These are phyloP conservation scores for Oryza nivara DNA, from an alignment of 176 grass and related monocot genomes.

Conservation along the genomic window DNA sequence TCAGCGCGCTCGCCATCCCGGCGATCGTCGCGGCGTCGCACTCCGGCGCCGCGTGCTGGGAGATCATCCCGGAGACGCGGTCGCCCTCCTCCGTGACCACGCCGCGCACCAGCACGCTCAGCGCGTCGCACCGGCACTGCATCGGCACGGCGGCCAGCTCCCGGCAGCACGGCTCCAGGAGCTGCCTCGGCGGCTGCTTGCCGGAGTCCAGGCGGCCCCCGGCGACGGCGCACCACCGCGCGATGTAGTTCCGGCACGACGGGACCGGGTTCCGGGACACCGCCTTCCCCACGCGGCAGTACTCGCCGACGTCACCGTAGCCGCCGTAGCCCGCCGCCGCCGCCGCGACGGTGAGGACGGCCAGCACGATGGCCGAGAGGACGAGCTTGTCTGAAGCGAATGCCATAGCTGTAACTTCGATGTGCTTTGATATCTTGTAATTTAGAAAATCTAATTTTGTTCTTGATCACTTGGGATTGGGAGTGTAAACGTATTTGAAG, in stretches of 20 bases:
- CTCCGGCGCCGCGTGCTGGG: neutral
- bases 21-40: neutral
- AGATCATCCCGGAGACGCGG: neutral
- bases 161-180: neutral
- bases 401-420: neutral
- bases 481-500: too few species aligned
- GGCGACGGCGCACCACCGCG: neutral
- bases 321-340: too few species aligned
- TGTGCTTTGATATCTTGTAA: neutral
- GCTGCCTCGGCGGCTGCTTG: neutral
- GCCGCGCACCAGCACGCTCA: constrained; percentile 1
- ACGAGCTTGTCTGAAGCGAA: neutral
- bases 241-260: neutral
- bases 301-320: neutral
- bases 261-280: neutral
- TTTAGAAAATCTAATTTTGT: neutral
- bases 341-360: neutral
- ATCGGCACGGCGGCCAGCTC: neutral
- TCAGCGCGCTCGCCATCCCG: neutral
- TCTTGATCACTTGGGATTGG: too few species aligned
- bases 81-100: constrained; percentile 18
- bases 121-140: constrained; percentile 1
- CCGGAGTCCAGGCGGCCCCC: too few species aligned
- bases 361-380: neutral
- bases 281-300: constrained; percentile 17